These are phyloP conservation scores for Puccinia polysora DNA, from an alignment of 1,284 basidiomycete genomes.

Conservation along the genomic window DNA sequence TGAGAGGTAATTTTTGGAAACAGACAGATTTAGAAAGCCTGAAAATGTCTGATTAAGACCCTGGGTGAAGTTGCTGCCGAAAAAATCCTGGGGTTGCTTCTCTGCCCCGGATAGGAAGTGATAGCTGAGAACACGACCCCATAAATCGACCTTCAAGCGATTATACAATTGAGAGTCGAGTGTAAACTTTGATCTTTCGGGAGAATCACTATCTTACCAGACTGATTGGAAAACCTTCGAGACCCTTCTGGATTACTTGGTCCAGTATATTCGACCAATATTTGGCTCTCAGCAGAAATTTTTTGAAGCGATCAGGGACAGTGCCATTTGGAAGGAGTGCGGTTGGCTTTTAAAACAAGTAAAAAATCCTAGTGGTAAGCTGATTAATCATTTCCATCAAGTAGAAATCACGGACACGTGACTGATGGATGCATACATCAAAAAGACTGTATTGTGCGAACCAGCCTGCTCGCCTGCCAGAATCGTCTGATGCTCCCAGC, in stretches of 20 bases:
- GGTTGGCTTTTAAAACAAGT: conserved; percentile 10
- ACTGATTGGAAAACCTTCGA: conserved; percentile 28
- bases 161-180: not conserved
- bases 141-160: conserved; percentile 29
- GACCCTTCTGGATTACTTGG: conserved; percentile 28
- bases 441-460: conserved; percentile 27
- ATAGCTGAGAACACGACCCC: conserved; percentile 41
- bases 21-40: conserved; percentile 23
- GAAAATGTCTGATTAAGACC: conserved; percentile 40
- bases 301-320: not conserved
- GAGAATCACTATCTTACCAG: not conserved
- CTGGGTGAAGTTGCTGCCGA: conserved; percentile 12
- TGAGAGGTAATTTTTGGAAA: not conserved
- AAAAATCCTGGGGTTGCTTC: conserved; percentile 16
- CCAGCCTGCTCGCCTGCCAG: conserved; percentile 19
- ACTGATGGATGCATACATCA: conserved; percentile 7
- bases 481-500: conserved; percentile 10
- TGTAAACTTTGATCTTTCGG: not conserved
- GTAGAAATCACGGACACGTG: not conserved
- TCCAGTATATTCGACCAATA: conserved; percentile 39
- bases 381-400: not conserved
- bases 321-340: not conserved
- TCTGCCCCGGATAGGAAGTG: conserved; percentile 33
- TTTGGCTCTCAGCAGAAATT: conserved; percentile 10
- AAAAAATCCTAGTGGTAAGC: not conserved